Conservation (phyloP, 2,329 filamentous ascomycete species). For the Tolypocladium album region DNA sequence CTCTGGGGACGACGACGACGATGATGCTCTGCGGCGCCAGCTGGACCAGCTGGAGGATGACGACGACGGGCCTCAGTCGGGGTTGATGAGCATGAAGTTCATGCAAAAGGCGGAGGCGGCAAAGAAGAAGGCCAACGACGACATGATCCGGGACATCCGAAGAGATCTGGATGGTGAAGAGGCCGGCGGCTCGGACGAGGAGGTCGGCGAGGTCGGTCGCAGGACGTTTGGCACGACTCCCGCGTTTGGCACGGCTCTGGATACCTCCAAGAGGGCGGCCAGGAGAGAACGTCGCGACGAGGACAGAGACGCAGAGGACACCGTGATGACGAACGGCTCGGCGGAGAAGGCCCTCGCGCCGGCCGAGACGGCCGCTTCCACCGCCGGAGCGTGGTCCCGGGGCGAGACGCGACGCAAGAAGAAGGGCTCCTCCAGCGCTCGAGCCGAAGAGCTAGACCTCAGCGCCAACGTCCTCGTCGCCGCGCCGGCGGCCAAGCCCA, state of each 20-base stretch:
- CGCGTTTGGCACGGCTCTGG: constrained; percentile 17
- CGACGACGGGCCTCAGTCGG: constrained; percentile 47
- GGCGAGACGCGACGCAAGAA: constrained; percentile 26
- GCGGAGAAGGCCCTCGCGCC: constrained; percentile 2
- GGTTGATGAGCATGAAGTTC: constrained; percentile 78
- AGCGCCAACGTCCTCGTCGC: constrained; percentile 22
- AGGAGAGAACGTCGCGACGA: constrained; percentile 17
- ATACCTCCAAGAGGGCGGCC: constrained; percentile 16
- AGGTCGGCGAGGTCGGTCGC: constrained; percentile 53
- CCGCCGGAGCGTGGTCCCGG: constrained; percentile 31
- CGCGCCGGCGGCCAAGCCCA: constrained; percentile 17
- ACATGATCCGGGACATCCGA: constrained; percentile 57
- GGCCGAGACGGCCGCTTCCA: constrained; percentile 12
- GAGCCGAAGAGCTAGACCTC: constrained; percentile 29
- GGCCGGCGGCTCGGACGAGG: constrained; percentile 40
- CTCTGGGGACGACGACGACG: constrained; percentile 42
- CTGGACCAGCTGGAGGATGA: constrained; percentile 32
- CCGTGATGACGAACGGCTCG: not conserved
- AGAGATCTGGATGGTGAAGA: constrained; percentile 58
- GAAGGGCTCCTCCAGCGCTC: constrained; percentile 19
- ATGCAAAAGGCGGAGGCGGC: constrained; percentile 83
- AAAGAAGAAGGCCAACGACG: constrained; percentile 70
- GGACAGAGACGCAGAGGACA: constrained; percentile 8
- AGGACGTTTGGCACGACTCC: constrained; percentile 50
- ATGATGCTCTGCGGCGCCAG: constrained; percentile 32